Evolutionary conservation across 2,329 filamentous ascomycete genomes (phyloP).

Genomic region (Colletotrichum orbiculare): DNA sequence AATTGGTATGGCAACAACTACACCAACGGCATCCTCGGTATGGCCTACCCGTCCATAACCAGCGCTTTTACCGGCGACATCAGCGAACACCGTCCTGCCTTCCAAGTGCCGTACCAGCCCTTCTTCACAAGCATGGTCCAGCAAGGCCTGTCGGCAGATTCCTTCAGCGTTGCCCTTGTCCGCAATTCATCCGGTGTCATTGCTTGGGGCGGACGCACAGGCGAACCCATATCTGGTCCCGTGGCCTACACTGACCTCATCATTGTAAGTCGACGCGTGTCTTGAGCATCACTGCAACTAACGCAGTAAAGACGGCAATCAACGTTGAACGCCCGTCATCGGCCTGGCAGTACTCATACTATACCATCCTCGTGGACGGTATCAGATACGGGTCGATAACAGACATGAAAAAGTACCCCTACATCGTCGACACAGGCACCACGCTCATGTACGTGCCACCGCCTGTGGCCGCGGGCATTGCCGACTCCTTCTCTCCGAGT

Average conservation of each 20-base stretch:
- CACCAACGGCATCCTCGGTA: conserved; percentile 62
- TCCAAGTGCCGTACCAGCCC: conserved; percentile 57
- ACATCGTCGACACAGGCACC: conserved; percentile 64
- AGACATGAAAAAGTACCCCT: conserved; percentile 57
- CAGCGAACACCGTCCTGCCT: conserved; percentile 51
- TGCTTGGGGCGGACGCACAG: conserved; percentile 54
- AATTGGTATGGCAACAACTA: conserved; percentile 64
- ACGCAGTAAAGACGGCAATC: conserved; percentile 55
- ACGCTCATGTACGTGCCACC: conserved; percentile 62
- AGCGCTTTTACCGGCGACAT: conserved; percentile 57
- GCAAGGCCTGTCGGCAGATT: conserved; percentile 56
- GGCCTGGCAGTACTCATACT: conserved; percentile 61
- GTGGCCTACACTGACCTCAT: conserved; percentile 55
- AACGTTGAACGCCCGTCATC: conserved; percentile 49
- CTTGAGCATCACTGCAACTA: background rate
- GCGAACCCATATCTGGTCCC: conserved; percentile 49
- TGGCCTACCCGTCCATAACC: conserved; percentile 62
- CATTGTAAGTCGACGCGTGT: conserved; percentile 51
- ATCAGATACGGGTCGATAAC: conserved; percentile 56
- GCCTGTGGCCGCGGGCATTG: conserved; percentile 61
- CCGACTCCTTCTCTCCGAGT: conserved; percentile 57
- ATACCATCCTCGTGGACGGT: conserved; percentile 63
- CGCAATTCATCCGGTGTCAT: conserved; percentile 60
- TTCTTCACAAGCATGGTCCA: conserved; percentile 60
- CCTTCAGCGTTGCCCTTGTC: conserved; percentile 60